phyloP scores from a whole-genome alignment of 2,329 filamentous ascomycete genomes.

The Volutella citrinella region DNA sequence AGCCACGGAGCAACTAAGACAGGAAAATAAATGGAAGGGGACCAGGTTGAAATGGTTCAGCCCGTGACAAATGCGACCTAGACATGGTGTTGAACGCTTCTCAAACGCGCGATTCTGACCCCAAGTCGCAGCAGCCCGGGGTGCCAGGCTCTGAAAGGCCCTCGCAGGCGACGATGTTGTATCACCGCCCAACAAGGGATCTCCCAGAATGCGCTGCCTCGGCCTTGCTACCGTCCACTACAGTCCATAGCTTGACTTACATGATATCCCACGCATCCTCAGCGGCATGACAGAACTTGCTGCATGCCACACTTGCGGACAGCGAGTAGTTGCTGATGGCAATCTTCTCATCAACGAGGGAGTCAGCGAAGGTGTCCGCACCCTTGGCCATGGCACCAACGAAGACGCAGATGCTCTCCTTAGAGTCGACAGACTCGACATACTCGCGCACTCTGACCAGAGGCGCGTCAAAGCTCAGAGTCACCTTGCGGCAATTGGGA shows the following conservation, averaged over 20 bases:
- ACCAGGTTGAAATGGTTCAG: slow-evolving; percentile 66
- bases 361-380: slow-evolving; percentile 90
- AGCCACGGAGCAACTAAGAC: slow-evolving; percentile 13
- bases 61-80: slow-evolving; percentile 57
- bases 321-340: slow-evolving; percentile 98
- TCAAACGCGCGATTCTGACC: no score
- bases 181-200: slow-evolving; percentile 53
- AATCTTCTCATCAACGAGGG: slow-evolving; percentile 93
- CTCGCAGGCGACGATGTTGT: slow-evolving; percentile 73
- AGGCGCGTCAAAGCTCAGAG: slow-evolving; percentile 87
- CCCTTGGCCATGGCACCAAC: slow-evolving; percentile 99
- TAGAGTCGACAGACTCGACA: slow-evolving; percentile 70
- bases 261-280: slow-evolving; percentile 96
- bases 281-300: slow-evolving; percentile 98
- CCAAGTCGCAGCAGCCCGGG: no score
- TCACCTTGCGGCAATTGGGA: slow-evolving; percentile 96
- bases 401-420: slow-evolving; percentile 96
- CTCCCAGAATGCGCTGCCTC: slow-evolving; percentile 21
- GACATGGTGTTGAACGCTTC: slow-evolving; percentile 74
- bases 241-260: slow-evolving; percentile 42
- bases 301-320: slow-evolving; percentile 96
- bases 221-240: slow-evolving; percentile 14
- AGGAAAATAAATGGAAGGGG: slow-evolving; percentile 24
- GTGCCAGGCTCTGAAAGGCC: no score
- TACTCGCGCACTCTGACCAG: slow-evolving; percentile 88